Base-by-base conservation (phyloP, 2,329 filamentous ascomycete genomes). In the Penicillium sp. region DNA sequence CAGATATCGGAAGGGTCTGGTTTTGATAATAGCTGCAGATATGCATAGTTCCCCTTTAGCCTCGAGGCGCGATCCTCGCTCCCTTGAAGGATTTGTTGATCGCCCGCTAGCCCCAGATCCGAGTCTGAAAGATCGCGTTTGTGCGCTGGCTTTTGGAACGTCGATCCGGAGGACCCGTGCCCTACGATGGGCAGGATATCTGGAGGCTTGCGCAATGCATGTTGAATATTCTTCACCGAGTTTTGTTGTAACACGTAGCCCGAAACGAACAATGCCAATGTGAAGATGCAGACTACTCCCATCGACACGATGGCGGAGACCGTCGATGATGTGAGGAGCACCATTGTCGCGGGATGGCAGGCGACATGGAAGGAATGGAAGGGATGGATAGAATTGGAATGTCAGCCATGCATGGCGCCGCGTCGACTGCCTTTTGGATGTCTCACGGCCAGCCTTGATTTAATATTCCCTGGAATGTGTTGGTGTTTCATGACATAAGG, bases 191-290 rank as follows among this genome's bases (percentile, higher is more conserved):
- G 60, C 6, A 59, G 60, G 4, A 58, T 50, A 25, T 64, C 61
- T 20, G 62, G 49, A 1, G 67, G 69, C n/a, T 69, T 69, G 14
- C 67, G 71, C 69, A 96, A 88, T 17, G 90, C 90, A 57, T 83
- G 81, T 69, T 94, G 90, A 35, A 97, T 83, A 67, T 89, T 88
- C 63, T 84, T 85, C 4, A 96, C 86, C 0, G 92, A 95, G 68
- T 91, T 87, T 76, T 97, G 93, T 71, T 97, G 93, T 55, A 96
- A 84, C 3, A 88, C 85, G 75, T 96, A 96, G 69, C 93, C 93
- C 54, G 90, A 92, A 35, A 96, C 82, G 75, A 97, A 97, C 28
- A 97, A 86, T 4, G 92, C 85, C 39, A 88, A 76, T 3, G 92
- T 96, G 76, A 91, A 96, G 28, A 90, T 74, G 63, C 91, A 79